phyloP scores from a whole-genome alignment of 2,329 filamentous ascomycete species.

The Penicillium sp. region DNA sequence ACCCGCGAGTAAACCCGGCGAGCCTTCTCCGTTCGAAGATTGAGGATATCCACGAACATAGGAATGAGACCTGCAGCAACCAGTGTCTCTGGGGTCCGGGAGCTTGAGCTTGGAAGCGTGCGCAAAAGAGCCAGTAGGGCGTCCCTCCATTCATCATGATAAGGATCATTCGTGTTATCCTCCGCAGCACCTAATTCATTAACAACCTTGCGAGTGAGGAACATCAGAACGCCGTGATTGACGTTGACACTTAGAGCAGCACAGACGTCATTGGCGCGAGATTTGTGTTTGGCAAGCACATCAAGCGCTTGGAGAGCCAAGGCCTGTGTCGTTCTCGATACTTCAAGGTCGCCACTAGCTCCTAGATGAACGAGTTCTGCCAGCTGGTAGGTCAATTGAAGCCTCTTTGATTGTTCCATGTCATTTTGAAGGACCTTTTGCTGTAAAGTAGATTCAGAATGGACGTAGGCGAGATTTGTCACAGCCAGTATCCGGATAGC shows the following conservation, averaged over 20 bases:
- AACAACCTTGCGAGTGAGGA: constrained; percentile 87
- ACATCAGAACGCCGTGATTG: constrained; percentile 92
- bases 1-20: constrained; percentile 82
- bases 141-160: constrained; percentile 85
- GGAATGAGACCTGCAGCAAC: constrained; percentile 87
- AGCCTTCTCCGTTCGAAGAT: constrained; percentile 76
- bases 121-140: constrained; percentile 85
- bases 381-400: constrained; percentile 89
- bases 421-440: constrained; percentile 86
- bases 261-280: constrained; percentile 77
- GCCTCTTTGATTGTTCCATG: constrained; percentile 81
- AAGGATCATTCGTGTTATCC: constrained; percentile 61
- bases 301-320: constrained; percentile 80
- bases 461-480: constrained; percentile 87
- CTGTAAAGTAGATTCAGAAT: constrained; percentile 78
- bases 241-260: constrained; percentile 93
- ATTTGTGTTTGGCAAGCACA: constrained; percentile 77
- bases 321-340: constrained; percentile 78
- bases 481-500: constrained; percentile 82
- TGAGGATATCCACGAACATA: constrained; percentile 84
- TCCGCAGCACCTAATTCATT: constrained; percentile 71
- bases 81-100: constrained; percentile 77
- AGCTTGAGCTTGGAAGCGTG: constrained; percentile 71
- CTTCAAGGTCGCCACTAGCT: constrained; percentile 64
- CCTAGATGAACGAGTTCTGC: constrained; percentile 88